Base-by-base conservation (phyloP, 2,329 filamentous ascomycete genomes). In the Colletotrichum phormii region DNA sequence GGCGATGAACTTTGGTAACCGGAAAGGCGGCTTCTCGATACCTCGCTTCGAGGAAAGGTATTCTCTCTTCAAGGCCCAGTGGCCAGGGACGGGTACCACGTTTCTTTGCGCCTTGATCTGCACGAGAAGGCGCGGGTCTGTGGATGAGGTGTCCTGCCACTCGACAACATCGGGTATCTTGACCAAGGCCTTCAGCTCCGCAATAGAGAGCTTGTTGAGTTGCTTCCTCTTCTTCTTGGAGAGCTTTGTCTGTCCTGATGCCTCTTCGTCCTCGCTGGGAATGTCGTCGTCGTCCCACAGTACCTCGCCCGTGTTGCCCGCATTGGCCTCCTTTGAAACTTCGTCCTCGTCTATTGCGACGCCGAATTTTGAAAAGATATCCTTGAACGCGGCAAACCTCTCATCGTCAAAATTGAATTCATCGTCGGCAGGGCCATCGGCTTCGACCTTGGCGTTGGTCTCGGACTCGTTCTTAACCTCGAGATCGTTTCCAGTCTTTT, bases 21-120 rank as follows among this genome's bases (percentile, higher is more conserved):
- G 90, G 82, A 98, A 99, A 0, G 95, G 92, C 0, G 96, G 90
- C 84, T 99, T 99, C 83, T 99, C 97, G 73, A 99, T 94, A 84
- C 97, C 97, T 73, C 97, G 90, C 84, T 99, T 99, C 57, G 95
- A 98, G 0, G 96, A 98, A 3, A 99, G 87, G 80, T 99, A 99
- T 81, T 99, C 97, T 76, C 97, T 91, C 86, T 99, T 99, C 68
- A 99, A 86, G 0, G 94, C 95, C 97, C 97, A 99, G 81, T 99
- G 97, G 5, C 89, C 88, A 1, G 97, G 97, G 0, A 99, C 97
- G 1, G 97, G 97, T 0, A 99, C 95, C 31, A 98, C 94, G 80
- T 99, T 99, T 77, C 95, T 92, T 81, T 97, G 94, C 3, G 94
- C 93, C 83, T 98, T 99, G 86, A 99, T 95, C 79, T 97, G 94